Percentiles rank a stretch among this genome's conserved stretches.
phyloP scores from a whole-genome alignment of 2,329 filamentous ascomycete species.

The Capronia coronata region DNA sequence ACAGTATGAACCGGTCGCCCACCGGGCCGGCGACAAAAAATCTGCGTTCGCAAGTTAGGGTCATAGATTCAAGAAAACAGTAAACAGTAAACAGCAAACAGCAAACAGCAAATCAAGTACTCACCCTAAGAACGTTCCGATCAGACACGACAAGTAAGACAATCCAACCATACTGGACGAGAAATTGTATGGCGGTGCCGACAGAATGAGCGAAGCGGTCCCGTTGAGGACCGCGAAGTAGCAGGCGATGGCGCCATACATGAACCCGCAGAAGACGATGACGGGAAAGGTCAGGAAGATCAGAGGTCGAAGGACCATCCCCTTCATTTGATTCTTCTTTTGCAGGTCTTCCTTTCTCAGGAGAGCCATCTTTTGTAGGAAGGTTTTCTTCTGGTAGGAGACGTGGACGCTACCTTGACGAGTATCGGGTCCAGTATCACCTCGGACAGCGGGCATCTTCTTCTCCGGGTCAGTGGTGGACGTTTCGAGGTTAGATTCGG shows the following conservation, averaged over 20 bases:
- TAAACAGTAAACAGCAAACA: too few species aligned
- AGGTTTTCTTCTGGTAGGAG: slow-evolving; percentile 10
- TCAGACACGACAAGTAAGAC: slow-evolving; percentile 32
- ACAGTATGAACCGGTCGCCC: slow-evolving; percentile 28
- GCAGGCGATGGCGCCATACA: slow-evolving; percentile 36
- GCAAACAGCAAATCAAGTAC: too few species aligned
- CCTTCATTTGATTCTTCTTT: slow-evolving; percentile 6
- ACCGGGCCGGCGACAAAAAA: too few species aligned
- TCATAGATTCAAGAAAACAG: too few species aligned
- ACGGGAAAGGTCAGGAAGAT: slow-evolving; percentile 32
- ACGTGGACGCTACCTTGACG: too few species aligned
- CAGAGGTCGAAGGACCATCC: slow-evolving; percentile 24
- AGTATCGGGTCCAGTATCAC: too few species aligned
- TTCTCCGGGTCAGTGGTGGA: too few species aligned
- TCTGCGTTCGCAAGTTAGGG: too few species aligned
- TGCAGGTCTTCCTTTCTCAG: slow-evolving; percentile 9
- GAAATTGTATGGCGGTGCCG: slow-evolving; percentile 35
- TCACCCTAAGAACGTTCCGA: slow-evolving; percentile 18
- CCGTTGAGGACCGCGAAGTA: slow-evolving; percentile 42
- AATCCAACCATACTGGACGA: slow-evolving; percentile 36
- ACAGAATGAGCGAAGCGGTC: slow-evolving; percentile 37
- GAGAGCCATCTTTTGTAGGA: slow-evolving; percentile 13
- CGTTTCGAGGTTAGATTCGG: neutral
- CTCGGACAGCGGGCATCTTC: too few species aligned
- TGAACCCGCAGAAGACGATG: slow-evolving; percentile 38